phyloP scores from a whole-genome alignment of 352 stramenopile species.

The Elongisporangium prolatum region DNA sequence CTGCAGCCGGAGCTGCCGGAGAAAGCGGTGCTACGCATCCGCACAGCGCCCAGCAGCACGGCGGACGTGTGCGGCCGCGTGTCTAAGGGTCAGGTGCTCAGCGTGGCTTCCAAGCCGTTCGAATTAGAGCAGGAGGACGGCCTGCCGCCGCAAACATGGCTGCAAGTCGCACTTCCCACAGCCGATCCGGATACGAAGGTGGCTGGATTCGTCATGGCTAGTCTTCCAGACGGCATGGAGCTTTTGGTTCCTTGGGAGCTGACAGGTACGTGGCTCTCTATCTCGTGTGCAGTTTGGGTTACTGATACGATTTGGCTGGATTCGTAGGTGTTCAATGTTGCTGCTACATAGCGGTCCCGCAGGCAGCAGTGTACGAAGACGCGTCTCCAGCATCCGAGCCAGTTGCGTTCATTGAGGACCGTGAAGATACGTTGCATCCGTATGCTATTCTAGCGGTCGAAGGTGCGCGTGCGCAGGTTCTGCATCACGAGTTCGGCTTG shows the following conservation, averaged over 20 bases:
- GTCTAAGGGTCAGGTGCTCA: constrained; percentile 43
- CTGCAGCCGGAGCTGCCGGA: constrained; percentile 47
- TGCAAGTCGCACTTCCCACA: constrained; percentile 45
- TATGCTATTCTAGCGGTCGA: constrained; percentile 38
- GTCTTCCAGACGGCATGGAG: constrained; percentile 30
- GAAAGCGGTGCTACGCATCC: constrained; percentile 62
- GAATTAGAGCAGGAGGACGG: constrained; percentile 15
- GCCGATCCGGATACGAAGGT: constrained; percentile 17
- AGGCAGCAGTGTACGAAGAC: constrained; percentile 34
- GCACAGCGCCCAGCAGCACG: constrained; percentile 39
- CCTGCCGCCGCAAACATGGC: constrained; percentile 28
- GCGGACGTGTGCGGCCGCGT: constrained; percentile 35
- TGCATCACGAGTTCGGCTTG: constrained; percentile 34
- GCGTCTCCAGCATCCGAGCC: constrained; percentile 17
- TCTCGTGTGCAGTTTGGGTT: not conserved
- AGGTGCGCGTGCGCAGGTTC: constrained; percentile 23
- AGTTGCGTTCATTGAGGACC: constrained; percentile 25
- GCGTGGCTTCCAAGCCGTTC: constrained; percentile 27
- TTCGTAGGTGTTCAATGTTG: constrained; percentile 33
- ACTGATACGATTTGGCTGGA: not conserved
- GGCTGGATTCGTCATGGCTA: constrained; percentile 51
- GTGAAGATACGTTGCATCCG: constrained; percentile 29
- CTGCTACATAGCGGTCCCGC: constrained; percentile 28
- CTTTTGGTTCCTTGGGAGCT: constrained; percentile 52
- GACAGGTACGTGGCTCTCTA: constrained; percentile 11